phyloP scores from a whole-genome alignment of 306 rosid genomes.

The Prunus padus region DNA sequence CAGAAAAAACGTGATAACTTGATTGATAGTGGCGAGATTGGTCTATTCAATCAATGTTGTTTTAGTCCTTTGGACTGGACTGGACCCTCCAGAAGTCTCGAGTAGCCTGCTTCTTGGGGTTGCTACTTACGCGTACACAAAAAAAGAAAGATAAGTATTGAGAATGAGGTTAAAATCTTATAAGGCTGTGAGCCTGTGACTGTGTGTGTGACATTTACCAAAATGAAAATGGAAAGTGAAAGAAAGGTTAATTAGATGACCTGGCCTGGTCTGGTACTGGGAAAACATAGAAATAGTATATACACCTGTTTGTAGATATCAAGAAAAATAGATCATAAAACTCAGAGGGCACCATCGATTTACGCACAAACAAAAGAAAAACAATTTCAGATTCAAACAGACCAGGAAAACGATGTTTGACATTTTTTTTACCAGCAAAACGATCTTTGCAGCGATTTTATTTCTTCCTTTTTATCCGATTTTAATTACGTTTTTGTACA shows the following conservation, averaged over 20 bases:
- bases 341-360: background rate
- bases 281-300: background rate
- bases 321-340: background rate
- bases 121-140: too few species aligned
- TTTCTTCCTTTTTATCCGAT: background rate
- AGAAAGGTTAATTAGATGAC: background rate
- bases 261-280: background rate
- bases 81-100: too few species aligned
- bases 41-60: too few species aligned
- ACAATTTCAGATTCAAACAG: background rate
- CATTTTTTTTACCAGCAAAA: slow-evolving; percentile 2
- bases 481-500: background rate
- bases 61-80: too few species aligned
- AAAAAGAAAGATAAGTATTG: too few species aligned
- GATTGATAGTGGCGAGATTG: too few species aligned
- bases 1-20: too few species aligned
- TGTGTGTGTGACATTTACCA: too few species aligned
- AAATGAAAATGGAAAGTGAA: too few species aligned
- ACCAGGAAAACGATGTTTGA: background rate
- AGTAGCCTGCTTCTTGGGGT: too few species aligned
- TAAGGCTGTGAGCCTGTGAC: too few species aligned
- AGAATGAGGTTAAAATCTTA: too few species aligned
- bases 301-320: background rate
- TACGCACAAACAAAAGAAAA: background rate
- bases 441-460: background rate